These are phyloP conservation scores for Nemania sp. DNA, from an alignment of 2,329 filamentous ascomycete genomes.

Conservation along the genomic window DNA sequence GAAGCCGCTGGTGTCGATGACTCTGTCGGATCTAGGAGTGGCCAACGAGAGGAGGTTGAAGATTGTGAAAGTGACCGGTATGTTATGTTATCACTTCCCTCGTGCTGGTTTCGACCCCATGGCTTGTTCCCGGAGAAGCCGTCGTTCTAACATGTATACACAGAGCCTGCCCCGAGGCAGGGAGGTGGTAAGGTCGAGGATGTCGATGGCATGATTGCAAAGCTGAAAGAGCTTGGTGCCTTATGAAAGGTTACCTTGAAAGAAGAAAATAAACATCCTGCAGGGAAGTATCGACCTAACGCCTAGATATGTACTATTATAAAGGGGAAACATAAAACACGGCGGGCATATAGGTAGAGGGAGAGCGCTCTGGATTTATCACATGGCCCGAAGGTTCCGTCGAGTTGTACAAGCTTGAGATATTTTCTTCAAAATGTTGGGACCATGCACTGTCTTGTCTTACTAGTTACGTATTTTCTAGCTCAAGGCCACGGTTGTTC, in stretches of 20 bases:
- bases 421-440: background rate
- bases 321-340: background rate
- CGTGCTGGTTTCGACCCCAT: too few species aligned
- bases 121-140: background rate
- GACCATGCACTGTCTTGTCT: background rate
- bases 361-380: background rate
- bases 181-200: slow-evolving; percentile 97
- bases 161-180: slow-evolving; percentile 83
- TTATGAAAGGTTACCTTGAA: slow-evolving; percentile 55
- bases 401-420: background rate
- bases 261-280: slow-evolving; percentile 1
- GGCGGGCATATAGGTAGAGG: background rate
- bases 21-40: slow-evolving; percentile 77
- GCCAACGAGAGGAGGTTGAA: slow-evolving; percentile 77
- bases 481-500: background rate
- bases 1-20: slow-evolving; percentile 96
- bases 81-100: slow-evolving; percentile 42
- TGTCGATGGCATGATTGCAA: slow-evolving; percentile 90
- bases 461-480: background rate
- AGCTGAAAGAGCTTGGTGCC: slow-evolving; percentile 94
- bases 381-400: background rate
- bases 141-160: slow-evolving; percentile 26
- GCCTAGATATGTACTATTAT: slow-evolving; percentile 15
- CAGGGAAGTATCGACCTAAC: background rate
- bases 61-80: slow-evolving; percentile 84